These are phyloP conservation scores for Chalara sp. DNA, from an alignment of 2,329 filamentous ascomycete genomes.

Conservation along the genomic window DNA sequence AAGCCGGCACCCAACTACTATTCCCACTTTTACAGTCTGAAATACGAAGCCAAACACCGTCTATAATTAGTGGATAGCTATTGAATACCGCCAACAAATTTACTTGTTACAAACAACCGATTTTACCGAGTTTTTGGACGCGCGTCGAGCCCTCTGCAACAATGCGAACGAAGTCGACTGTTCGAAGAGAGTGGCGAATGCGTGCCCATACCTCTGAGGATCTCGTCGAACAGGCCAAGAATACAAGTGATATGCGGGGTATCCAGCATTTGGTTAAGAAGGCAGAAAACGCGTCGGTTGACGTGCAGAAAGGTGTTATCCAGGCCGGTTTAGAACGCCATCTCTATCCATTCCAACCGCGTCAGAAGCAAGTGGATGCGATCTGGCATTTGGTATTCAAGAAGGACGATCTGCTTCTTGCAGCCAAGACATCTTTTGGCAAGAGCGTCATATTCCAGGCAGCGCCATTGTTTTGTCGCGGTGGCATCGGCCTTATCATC, in stretches of 20 bases:
- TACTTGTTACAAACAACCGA: not conserved
- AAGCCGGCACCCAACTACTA: slow-evolving; percentile 1
- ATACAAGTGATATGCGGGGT: not conserved
- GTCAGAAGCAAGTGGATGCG: not conserved
- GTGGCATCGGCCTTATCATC: slow-evolving; percentile 4
- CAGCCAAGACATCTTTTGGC: slow-evolving; percentile 5
- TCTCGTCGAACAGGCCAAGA: not conserved
- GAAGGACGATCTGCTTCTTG: slow-evolving; percentile 8
- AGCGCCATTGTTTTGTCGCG: slow-evolving; percentile 8
- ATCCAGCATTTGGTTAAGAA: not conserved
- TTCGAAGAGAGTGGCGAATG: not conserved
- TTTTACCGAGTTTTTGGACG: not conserved
- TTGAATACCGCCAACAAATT: slow-evolving; percentile 2
- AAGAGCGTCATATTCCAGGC: slow-evolving; percentile 6
- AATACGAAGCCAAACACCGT: not conserved
- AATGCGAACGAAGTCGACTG: not conserved
- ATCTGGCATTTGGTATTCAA: slow-evolving; percentile 2
- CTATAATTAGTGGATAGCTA: slow-evolving; percentile 1
- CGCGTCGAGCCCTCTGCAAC: not conserved
- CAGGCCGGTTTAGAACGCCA: slow-evolving; percentile 1
- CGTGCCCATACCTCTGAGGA: not conserved
- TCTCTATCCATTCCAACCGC: slow-evolving; percentile 2
- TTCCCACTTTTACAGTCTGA: not conserved
- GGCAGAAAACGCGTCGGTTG: not conserved
- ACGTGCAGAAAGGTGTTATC: slow-evolving; percentile 4